Percentiles rank a stretch among this genome's conserved stretches.
These are phyloP conservation scores for Cladosporium sp. DNA, from an alignment of 2,329 filamentous ascomycete species.

Conservation along the genomic window DNA sequence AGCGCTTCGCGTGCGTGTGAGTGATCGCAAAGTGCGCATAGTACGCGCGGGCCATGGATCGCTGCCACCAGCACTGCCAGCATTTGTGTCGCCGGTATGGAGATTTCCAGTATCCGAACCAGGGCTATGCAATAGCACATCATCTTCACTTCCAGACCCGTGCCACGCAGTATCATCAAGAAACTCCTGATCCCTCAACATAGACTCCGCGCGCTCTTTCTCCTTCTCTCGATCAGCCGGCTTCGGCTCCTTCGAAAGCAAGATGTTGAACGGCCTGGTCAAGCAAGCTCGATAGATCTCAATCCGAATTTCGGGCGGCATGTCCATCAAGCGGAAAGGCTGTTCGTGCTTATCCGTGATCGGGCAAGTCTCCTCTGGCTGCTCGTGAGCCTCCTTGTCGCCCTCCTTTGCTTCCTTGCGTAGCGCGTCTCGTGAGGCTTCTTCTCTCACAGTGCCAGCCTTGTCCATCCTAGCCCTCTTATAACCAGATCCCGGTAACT, in stretches of 20 bases:
- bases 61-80: not conserved
- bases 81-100: not conserved
- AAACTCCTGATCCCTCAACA: not conserved
- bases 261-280: constrained; percentile 29
- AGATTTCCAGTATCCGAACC: too few species aligned
- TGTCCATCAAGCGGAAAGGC: constrained; percentile 37
- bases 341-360: constrained; percentile 8
- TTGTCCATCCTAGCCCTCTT: constrained; percentile 5
- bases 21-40: not conserved
- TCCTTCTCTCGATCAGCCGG: not conserved
- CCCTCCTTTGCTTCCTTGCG: not conserved
- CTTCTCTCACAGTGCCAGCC: not conserved
- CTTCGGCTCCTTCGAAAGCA: constrained; percentile 25
- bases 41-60: not conserved
- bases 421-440: not conserved
- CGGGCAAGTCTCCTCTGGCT: not conserved
- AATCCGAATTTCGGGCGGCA: constrained; percentile 45
- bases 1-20: not conserved
- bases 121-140: too few species aligned
- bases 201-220: not conserved
- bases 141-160: not conserved
- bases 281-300: constrained; percentile 40
- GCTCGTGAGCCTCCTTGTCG: not conserved
- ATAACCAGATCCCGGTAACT: not conserved
- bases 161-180: not conserved